Evolutionary conservation across 2,329 filamentous ascomycete genomes (phyloP), one percentile per base, ranked within the genome.

Genomic region (Escovopsis sp.): DNA sequence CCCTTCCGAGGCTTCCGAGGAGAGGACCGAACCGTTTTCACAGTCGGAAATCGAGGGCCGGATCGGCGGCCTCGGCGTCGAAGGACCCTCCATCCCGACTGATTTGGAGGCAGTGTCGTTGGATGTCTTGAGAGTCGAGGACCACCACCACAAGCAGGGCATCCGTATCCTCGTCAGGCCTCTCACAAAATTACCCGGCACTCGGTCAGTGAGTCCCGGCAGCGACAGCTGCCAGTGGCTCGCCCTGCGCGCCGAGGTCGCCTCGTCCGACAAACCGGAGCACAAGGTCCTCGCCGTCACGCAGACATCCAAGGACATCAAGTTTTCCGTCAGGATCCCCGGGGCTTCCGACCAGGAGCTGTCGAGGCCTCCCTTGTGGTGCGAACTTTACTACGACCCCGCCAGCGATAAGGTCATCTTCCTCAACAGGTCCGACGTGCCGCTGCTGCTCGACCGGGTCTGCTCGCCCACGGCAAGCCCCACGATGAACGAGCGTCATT

Each of bases 361-460:
- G 8, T 50, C 56, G 7, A 55, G 64, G 13, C 66, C 67, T 13
- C 61, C 65, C 4, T 45, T 74, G n/a, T 72, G 66, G 66, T 73
- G 68, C 48, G 68, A 73, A 49, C 55, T 75, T 26, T 74, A 72
- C 45, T 74, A 73, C 43, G 67, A 74, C 49, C 69, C 70, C 13
- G 57, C 62, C 41, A 72, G 69, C 52, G 70, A 74, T 48, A 65
- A 67, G 48, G 62, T 71, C 44, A 69, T 74, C 39, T 61, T 74
- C 18, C 50, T 64, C 35, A 75, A 73, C 50, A 61, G 59, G 38
- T 72, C 69, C 13, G 65, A 72, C 27, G 57, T 65, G 2, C 69
- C 70, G 30, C 65, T 74, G 36, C 55, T 55, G 17, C 55, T 75
- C 21, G 58, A 61, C 15, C 58, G 63, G 35, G 46, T 65, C 35